Percentiles rank a stretch among this genome's conserved stretches.
Evolutionary conservation across 208 protist species (phyloP).

Genomic region (Acanthamoeba royreba): DNA sequence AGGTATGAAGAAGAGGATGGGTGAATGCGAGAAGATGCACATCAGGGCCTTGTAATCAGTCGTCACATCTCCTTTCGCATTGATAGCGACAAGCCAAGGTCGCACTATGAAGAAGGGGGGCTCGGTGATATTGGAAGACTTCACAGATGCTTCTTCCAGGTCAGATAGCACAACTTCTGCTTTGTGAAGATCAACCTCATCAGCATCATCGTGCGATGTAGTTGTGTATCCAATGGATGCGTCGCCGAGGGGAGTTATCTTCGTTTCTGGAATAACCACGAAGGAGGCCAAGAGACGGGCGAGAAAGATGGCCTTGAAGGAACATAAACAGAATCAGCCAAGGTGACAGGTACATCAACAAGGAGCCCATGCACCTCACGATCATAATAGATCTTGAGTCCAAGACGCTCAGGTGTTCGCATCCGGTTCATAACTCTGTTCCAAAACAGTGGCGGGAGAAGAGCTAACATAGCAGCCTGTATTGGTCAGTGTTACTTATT

Average conservation of each 20-base stretch:
- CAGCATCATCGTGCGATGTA: too few species aligned
- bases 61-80: background rate
- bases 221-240: fast-evolving
- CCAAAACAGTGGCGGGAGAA: background rate
- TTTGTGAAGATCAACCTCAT: too few species aligned
- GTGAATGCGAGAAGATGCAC: background rate
- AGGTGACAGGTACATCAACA: too few species aligned
- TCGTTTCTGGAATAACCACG: background rate
- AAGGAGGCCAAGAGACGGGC: background rate
- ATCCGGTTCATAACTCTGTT: background rate
- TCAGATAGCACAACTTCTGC: too few species aligned
- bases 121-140: too few species aligned
- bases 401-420: background rate
- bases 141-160: too few species aligned
- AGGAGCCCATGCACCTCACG: too few species aligned
- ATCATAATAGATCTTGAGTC: background rate
- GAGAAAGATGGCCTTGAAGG: background rate
- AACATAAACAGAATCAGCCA: too few species aligned
- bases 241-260: background rate
- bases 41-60: background rate
- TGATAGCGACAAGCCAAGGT: background rate
- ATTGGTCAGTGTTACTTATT: background rate
- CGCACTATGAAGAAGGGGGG: background rate
- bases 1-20: background rate
- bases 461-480: background rate